Conservation (phyloP, 345 rosid genomes). For the Salix caprea region DNA sequence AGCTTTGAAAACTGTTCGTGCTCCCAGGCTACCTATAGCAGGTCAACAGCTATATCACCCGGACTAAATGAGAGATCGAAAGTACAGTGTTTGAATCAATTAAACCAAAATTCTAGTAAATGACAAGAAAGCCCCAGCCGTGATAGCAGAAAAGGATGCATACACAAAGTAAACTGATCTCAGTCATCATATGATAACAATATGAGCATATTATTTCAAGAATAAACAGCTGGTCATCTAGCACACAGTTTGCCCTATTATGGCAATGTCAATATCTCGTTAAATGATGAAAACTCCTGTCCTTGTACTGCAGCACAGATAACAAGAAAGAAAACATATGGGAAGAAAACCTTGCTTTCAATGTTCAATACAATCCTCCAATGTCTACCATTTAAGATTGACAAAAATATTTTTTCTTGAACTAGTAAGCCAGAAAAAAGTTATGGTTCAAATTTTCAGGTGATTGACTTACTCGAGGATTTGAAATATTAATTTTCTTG, state of each 20-base stretch:
- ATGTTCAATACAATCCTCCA: not conserved
- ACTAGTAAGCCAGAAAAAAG: not conserved
- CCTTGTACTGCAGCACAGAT: not conserved
- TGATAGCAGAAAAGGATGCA: not conserved
- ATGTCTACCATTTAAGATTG: not conserved
- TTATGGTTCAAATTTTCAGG: not conserved
- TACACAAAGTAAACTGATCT: not conserved
- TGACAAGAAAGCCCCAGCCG: not conserved
- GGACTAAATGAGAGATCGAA: conserved; percentile 13
- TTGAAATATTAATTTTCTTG: conserved; percentile 92
- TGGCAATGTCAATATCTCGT: not conserved
- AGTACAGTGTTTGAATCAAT: not conserved
- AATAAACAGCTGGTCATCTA: not conserved
- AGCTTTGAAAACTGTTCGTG: conserved; percentile 96
- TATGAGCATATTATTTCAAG: not conserved
- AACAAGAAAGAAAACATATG: not conserved
- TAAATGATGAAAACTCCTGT: not conserved
- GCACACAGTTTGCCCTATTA: not conserved
- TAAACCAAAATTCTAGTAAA: not conserved
- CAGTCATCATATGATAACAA: not conserved
- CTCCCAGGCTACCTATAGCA: conserved; percentile 98
- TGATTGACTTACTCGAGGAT: conserved; percentile 78
- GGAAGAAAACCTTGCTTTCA: not conserved
- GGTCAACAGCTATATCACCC: conserved; percentile 30
- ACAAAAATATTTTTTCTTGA: not conserved